A percentile compares a stretch with the other conserved stretches of the same genome.
These are phyloP conservation scores for Cryoendolithus antarcticus DNA, from an alignment of 2,329 filamentous ascomycete species.

Conservation along the genomic window DNA sequence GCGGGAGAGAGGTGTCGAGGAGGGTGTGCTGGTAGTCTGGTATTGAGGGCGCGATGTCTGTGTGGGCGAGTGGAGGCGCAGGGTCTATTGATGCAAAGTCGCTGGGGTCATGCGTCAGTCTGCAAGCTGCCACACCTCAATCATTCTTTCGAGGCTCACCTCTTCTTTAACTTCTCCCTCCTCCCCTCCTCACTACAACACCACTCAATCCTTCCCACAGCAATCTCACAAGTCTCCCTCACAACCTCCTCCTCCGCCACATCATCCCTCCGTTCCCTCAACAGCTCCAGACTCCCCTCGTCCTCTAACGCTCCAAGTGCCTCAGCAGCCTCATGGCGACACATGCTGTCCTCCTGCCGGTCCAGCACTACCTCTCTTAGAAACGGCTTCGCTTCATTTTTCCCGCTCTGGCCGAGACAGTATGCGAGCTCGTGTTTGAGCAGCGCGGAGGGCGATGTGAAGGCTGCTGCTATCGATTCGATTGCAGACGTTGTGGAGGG, in stretches of 20 bases:
- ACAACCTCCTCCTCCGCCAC: constrained; percentile 66
- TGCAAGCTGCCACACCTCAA: background rate
- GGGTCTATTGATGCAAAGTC: constrained; percentile 94
- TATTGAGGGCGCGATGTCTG: constrained; percentile 50
- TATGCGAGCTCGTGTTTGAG: constrained; percentile 96
- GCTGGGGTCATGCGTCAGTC: constrained; percentile 35
- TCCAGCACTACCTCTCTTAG: constrained; percentile 65
- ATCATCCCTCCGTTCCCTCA: constrained; percentile 63
- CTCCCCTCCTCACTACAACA: constrained; percentile 63
- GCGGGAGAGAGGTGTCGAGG: constrained; percentile 63
- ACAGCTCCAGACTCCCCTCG: constrained; percentile 56
- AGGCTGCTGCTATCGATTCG: constrained; percentile 76
- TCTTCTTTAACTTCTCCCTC: constrained; percentile 66
- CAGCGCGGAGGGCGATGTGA: constrained; percentile 72
- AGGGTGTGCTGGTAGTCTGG: constrained; percentile 63
- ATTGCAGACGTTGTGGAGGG: constrained; percentile 50
- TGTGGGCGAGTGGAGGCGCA: constrained; percentile 71
- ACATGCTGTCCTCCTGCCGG: constrained; percentile 81
- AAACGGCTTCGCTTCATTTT: constrained; percentile 59
- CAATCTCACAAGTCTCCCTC: constrained; percentile 94
- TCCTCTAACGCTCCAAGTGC: constrained; percentile 81
- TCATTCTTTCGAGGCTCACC: constrained; percentile 39
- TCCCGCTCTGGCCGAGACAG: constrained; percentile 83
- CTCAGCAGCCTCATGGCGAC: constrained; percentile 90
- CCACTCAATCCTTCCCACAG: constrained; percentile 88